Conservation (phyloP, 352 stramenopile species). For the Globisporangium alternatum region DNA sequence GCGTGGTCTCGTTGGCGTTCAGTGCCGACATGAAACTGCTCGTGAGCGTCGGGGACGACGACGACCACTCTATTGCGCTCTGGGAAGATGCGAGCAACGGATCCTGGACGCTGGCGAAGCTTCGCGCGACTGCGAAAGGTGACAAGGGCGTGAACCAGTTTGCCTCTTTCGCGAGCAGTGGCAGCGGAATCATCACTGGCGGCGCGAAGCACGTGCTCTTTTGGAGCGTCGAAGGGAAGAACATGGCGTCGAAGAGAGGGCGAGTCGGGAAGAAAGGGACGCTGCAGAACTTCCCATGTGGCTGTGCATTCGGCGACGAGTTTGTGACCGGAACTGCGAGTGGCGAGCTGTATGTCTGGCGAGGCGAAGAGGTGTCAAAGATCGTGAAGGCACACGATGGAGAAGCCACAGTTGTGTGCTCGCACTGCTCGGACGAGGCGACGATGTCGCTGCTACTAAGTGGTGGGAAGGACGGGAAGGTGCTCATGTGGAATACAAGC, state of each 20-base stretch:
- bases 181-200: slow-evolving; percentile 45
- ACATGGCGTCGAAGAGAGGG: slow-evolving; percentile 45
- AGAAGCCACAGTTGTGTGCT: slow-evolving; percentile 39
- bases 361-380: slow-evolving; percentile 39
- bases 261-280: slow-evolving; percentile 60
- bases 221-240: slow-evolving; percentile 60
- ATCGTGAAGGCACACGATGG: slow-evolving; percentile 67
- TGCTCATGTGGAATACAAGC: slow-evolving; percentile 59
- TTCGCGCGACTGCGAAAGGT: slow-evolving; percentile 45
- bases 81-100: slow-evolving; percentile 71
- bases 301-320: slow-evolving; percentile 42
- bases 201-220: slow-evolving; percentile 72
- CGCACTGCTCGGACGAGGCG: slow-evolving; percentile 13
- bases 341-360: slow-evolving; percentile 68
- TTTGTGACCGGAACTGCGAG: slow-evolving; percentile 49
- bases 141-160: slow-evolving; percentile 59
- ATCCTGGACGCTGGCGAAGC: slow-evolving; percentile 53
- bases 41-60: slow-evolving; percentile 73
- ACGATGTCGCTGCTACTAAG: slow-evolving; percentile 34
- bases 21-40: slow-evolving; percentile 50
- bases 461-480: slow-evolving; percentile 69
- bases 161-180: slow-evolving; percentile 37
- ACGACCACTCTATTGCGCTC: slow-evolving; percentile 78
- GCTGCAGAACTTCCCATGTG: slow-evolving; percentile 46
- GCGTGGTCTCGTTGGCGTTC: slow-evolving; percentile 73